A percentile compares a stretch with the other conserved stretches of the same genome.
These are phyloP conservation scores for Leccinum barrowsii DNA, from an alignment of 768 basidiomycete genomes.

Conservation along the genomic window DNA sequence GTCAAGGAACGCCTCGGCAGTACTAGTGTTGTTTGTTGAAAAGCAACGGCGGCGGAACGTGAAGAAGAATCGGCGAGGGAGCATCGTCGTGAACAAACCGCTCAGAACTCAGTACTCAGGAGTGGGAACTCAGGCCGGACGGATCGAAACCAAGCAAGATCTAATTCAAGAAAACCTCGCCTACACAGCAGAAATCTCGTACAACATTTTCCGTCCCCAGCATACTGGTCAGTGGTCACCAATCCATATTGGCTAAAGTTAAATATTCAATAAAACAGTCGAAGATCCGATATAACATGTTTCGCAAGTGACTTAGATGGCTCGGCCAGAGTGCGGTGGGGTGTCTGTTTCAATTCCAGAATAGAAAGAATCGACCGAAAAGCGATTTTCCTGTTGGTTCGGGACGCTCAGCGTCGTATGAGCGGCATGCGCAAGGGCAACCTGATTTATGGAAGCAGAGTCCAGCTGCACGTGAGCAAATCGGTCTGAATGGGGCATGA, in stretches of 20 bases:
- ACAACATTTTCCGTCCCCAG: constrained; percentile 1
- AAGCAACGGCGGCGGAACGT: constrained; percentile 9
- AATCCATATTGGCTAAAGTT: constrained; percentile 5
- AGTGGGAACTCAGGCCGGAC: background rate
- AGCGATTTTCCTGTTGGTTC: constrained; percentile 13
- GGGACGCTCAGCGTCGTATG: background rate
- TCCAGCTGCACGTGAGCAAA: constrained; percentile 5
- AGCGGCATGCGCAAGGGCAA: constrained; percentile 7
- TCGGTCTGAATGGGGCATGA: constrained; percentile 18
- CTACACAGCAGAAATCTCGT: constrained; percentile 1
- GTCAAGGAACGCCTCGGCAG: constrained; percentile 44
- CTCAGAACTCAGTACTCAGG: background rate
- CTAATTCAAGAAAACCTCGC: background rate
- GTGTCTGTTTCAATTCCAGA: constrained; percentile 15
- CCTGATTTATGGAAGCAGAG: constrained; percentile 2
- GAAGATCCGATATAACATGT: background rate
- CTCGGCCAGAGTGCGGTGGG: constrained; percentile 10
- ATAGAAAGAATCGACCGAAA: constrained; percentile 31
- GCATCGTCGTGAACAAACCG: constrained; percentile 4
- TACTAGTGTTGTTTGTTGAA: constrained; percentile 13
- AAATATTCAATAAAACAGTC: constrained; percentile 23
- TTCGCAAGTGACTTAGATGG: constrained; percentile 12
- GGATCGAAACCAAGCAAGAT: background rate
- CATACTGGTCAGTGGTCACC: constrained; percentile 6
- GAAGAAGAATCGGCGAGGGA: background rate